Evolutionary conservation across 1,284 basidiomycete species (phyloP), one percentile per base, ranked within the genome.

Genomic region (Microbotryomycetes sp.): DNA sequence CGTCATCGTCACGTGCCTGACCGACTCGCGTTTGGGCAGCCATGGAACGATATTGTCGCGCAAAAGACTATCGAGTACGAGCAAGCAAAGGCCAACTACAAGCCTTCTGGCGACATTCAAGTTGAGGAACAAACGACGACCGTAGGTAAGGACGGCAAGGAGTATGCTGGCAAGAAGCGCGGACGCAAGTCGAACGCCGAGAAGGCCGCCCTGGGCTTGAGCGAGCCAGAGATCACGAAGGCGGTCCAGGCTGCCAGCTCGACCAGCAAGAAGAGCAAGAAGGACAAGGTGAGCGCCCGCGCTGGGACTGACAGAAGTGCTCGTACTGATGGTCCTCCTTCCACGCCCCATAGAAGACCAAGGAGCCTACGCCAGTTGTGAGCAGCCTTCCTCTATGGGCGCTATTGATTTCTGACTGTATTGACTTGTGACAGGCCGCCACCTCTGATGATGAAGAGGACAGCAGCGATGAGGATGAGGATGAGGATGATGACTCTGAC

Each of bases 121-220:
- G 53, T 35, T 23, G 29, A 45, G 4, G 31, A 45, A 21, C 7
- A 47, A 4, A 28, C 21, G 5, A 9, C 47, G 21, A 54, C 23
- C 30, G 23, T 54, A 28, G 56, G 56, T 49, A 58, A 58, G 51
- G 54, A 58, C 7, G 48, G 23, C n/a, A 55, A 62, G 50, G 58
- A 60, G 58, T 65, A 65, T 57, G 54, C 63, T 16, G 63, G 63
- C 52, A 68, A 68, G 64, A 68, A 68, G 64, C 64, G 64, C 35
- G 60, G 58, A 15, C 61, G 64, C 56, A 68, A 68, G 59, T 55
- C 55, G 45, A 62, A 62, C 55, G 64, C 64, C 51, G 64, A 65
- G 45, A 59, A 60, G 48, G 59, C 56, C n/a, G 54, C 54, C 24
- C 45, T 57, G 13, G 60, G 55, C 23, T 50, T 52, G 21, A 54